Evolutionary conservation across 345 rosid species (phyloP), one percentile per base, ranked within the genome.

Genomic region (Eucalyptus dawsonii): DNA sequence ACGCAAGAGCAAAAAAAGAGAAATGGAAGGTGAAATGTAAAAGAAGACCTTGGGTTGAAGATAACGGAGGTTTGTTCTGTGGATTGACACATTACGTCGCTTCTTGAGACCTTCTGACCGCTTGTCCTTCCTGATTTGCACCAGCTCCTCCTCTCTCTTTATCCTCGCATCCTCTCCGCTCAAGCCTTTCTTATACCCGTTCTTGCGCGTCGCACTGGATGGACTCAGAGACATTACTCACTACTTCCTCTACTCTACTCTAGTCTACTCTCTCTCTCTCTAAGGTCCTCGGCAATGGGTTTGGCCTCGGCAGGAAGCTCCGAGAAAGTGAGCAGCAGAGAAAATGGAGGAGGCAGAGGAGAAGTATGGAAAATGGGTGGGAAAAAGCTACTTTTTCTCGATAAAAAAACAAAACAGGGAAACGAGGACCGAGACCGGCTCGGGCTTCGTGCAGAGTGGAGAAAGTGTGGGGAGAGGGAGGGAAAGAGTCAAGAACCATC

Each of bases 91-190:
- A n/a, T 24, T 6, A 47, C 96, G 90, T 11, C 95, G 93, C 89
- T 93, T 94, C 93, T 94, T 94, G 88, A 94, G 94, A 89, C 91
- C 90, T n/a, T 93, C 93, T 19, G 90, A 93, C 11, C 93, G 90
- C 89, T 94, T 93, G 86, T 86, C 93, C 92, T 93, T 94, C 91
- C 95, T 91, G 90, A 94, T 93, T 90, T 93, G 95, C 7, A 94
- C 94, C 89, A 93, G 85, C 90, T 92, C 91, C 91, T 94, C 96
- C 86, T 92, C 96, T 87, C 96, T 94, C 80, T 94, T 91, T 89
- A 93, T 72, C 89, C 95, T 89, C 11, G 91, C 95, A 34, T 92
- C 95, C 16, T 94, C 94, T 24, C 93, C 94, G 69, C 91, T 90
- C 24, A 93, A 92, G 10, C 93, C 95, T 8, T 89, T 93, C 92